These are phyloP conservation scores for Chaetomidium leptoderma DNA, from an alignment of 495 filamentous ascomycete genomes.

Conservation along the genomic window DNA sequence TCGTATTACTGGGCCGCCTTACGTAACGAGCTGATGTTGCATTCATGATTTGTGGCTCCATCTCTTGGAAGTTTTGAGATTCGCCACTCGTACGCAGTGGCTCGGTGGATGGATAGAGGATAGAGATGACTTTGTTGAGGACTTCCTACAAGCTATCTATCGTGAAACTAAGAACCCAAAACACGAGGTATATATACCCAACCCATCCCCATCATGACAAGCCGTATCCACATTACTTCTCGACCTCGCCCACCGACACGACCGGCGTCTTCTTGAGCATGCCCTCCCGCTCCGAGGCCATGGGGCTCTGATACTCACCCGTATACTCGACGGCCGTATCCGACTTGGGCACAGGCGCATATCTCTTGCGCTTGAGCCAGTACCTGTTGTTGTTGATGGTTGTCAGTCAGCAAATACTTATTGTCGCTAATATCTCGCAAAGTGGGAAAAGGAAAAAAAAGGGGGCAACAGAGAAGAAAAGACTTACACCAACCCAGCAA, in stretches of 20 bases:
- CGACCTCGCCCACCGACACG: background rate
- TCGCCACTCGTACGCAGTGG: no score
- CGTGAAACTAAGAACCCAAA: no score
- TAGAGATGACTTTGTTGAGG: no score
- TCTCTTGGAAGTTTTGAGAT: no score
- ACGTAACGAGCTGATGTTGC: no score
- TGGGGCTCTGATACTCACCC: slow-evolving; percentile 5
- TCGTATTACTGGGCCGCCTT: no score
- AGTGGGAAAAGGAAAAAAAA: background rate
- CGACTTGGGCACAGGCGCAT: slow-evolving; percentile 8
- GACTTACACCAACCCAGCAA: slow-evolving; percentile 9
- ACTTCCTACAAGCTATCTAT: no score
- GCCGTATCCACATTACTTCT: background rate
- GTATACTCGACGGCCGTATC: slow-evolving; percentile 7
- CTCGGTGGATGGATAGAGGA: no score
- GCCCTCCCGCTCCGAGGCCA: slow-evolving; percentile 1
- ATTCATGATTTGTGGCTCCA: no score
- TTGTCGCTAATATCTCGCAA: no score
- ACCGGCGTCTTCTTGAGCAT: slow-evolving; percentile 11
- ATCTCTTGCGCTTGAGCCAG: background rate
- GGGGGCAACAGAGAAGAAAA: background rate
- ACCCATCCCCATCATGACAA: background rate
- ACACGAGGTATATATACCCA: background rate
- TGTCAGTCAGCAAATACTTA: background rate
- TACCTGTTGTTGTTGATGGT: background rate